A percentile compares a stretch with the other conserved stretches of the same genome.
These are phyloP conservation scores for Pontederia paniculata DNA, from an alignment of 176 grass and related monocot species.

Conservation along the genomic window DNA sequence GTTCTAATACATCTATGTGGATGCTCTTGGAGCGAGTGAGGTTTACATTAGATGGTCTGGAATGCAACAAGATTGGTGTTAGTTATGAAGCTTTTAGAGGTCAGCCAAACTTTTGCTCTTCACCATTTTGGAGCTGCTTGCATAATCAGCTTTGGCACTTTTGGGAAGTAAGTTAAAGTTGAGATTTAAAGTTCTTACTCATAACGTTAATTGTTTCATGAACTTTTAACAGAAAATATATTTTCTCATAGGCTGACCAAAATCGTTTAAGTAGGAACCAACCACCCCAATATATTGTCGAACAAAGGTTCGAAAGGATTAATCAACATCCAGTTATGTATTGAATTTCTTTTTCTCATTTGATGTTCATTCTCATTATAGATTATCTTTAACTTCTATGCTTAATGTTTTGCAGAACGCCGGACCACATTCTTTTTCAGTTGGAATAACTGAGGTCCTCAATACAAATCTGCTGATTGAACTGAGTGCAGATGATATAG, in stretches of 20 bases:
- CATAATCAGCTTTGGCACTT: constrained; percentile 63
- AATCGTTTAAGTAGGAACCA: constrained; percentile 37
- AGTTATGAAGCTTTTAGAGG: constrained; percentile 55
- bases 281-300: constrained; percentile 47
- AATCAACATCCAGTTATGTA: constrained; percentile 73
- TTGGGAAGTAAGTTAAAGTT: constrained; percentile 50
- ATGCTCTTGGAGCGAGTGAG: constrained; percentile 70
- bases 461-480: constrained; percentile 72
- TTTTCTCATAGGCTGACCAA: constrained; percentile 43
- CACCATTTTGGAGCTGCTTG: constrained; percentile 56
- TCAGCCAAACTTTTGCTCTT: constrained; percentile 66
- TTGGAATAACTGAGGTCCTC: constrained; percentile 57
- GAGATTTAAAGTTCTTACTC: background rate
- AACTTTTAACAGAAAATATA: background rate
- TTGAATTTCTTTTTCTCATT: background rate
- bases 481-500: constrained; percentile 76
- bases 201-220: background rate
- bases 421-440: constrained; percentile 52
- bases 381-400: constrained; percentile 21
- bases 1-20: constrained; percentile 61
- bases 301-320: constrained; percentile 61
- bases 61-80: constrained; percentile 88
- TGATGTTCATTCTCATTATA: background rate
- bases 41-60: constrained; percentile 56
- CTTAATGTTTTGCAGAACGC: constrained; percentile 35